phyloP scores from a whole-genome alignment of 2,329 filamentous ascomycete genomes.

The Ceratocystis harringtonii region DNA sequence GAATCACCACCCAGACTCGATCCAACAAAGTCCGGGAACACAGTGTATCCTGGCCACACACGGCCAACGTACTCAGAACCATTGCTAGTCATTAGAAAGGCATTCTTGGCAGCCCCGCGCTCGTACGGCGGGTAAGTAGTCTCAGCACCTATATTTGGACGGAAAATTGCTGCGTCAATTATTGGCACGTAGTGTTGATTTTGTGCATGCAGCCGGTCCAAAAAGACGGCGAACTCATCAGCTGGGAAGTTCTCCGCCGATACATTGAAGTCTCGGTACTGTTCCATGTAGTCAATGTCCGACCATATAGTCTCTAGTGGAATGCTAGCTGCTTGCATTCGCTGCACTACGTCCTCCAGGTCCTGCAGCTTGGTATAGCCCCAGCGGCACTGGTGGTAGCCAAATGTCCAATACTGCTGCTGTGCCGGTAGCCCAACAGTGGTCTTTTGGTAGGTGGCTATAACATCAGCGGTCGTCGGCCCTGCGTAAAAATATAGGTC shows the following conservation, averaged over 20 bases:
- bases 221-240: conserved; percentile 26
- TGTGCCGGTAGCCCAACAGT: conserved; percentile 57
- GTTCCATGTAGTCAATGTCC: conserved; percentile 57
- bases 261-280: conserved; percentile 40
- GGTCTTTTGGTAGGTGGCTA: conserved; percentile 52
- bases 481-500: conserved; percentile 71
- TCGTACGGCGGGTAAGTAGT: conserved; percentile 46
- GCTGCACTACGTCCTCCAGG: conserved; percentile 49
- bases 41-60: conserved; percentile 61
- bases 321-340: conserved; percentile 48
- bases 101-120: conserved; percentile 41
- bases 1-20: conserved; percentile 41
- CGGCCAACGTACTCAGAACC: conserved; percentile 42
- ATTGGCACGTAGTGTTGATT: conserved; percentile 59
- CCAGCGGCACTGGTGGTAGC: conserved; percentile 63
- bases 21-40: conserved; percentile 57
- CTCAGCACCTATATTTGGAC: conserved; percentile 53
- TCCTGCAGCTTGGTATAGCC: conserved; percentile 62
- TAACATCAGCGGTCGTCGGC: conserved; percentile 51
- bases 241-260: conserved; percentile 34
- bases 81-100: conserved; percentile 39
- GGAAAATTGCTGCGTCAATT: conserved; percentile 56
- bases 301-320: conserved; percentile 62
- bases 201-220: conserved; percentile 45
- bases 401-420: conserved; percentile 70